Evolutionary conservation across 148 eudicot genomes (phyloP).

Genomic region (Silene latifolia): DNA sequence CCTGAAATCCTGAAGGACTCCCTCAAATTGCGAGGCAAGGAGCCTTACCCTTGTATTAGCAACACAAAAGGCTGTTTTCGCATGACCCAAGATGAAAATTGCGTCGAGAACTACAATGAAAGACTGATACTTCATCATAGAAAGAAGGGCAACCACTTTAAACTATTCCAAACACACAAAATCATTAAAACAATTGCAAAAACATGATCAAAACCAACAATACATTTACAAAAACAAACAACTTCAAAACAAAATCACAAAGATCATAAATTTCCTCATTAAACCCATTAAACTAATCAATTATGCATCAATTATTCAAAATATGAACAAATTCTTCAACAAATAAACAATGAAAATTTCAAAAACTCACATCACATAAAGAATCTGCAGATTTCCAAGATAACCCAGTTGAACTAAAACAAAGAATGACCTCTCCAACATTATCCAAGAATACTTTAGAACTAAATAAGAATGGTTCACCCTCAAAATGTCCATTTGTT

Average conservation of each 20-base stretch:
- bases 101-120: too few species aligned
- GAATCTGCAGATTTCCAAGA: slow-evolving; percentile 52
- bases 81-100: too few species aligned
- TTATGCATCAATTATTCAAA: slow-evolving; percentile 8
- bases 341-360: not conserved
- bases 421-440: slow-evolving; percentile 56
- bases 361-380: slow-evolving; percentile 32
- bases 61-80: too few species aligned
- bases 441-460: slow-evolving; percentile 49
- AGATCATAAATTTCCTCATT: not conserved
- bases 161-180: not conserved
- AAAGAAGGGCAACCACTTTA: too few species aligned
- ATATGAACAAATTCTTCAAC: slow-evolving; percentile 1
- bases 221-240: not conserved
- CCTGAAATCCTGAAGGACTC: too few species aligned
- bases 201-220: not conserved
- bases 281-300: slow-evolving; percentile 20
- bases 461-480: slow-evolving; percentile 28
- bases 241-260: not conserved
- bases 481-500: slow-evolving; percentile 18
- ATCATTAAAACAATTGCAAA: not conserved
- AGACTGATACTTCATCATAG: too few species aligned
- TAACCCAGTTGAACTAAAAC: slow-evolving; percentile 44
- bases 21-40: too few species aligned
- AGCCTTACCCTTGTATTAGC: too few species aligned